Base-by-base conservation (phyloP, 2,329 filamentous ascomycete genomes). In the Ceratocystiopsis minuta region DNA sequence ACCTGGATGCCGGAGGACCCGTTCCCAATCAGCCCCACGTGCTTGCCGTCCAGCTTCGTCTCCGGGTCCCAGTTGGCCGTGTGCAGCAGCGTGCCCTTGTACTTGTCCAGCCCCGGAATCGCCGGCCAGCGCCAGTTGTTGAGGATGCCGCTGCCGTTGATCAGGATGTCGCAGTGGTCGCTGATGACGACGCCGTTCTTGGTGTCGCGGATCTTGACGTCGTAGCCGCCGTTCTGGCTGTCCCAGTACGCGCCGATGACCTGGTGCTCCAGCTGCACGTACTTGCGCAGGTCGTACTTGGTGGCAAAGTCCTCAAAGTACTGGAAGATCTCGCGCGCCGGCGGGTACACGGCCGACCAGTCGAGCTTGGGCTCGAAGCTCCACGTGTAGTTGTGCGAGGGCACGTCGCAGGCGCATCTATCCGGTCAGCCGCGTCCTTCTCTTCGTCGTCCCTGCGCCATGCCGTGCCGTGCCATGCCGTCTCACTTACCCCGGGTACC, bases 61-160 rank as follows among this genome's bases (percentile, higher is more conserved):
- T 47, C 50, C n/a, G 57, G 54, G 32, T 38, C 39, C 45, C 45
- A 49, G 17, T 35, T 31, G 5, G 48, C 48, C 2, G 42, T 37
- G 34, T 49, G 48, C 31, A 48, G 16, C n/a, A 48, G 36, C 34
- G 40, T 38, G 14, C 46, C 46, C 34, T 42, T 39, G 43, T 46
- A 49, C 6, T 40, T 20, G 13, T 38, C 24, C 16, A 46, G 34
- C n/a, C 48, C 48, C 9, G 37, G 10, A 18, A 48, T 46, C n/a
- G 39, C 34, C 15, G 37, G 66, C 62, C 62, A 69, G 39, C 61
- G 60, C 55, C 62, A 66, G 38, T 68, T 64, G 45, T 65, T 68
- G 38, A 68, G 52, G 28, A 63, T 60, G 4, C 66, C 38, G 6
- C 36, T 28, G n/a, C 33, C 41, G 15, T 67, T 67, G 41, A 70